Percentiles rank a stretch among this genome's conserved stretches.
Conservation (phyloP, 1,284 basidiomycete species). For the Dichomitus squalens region DNA sequence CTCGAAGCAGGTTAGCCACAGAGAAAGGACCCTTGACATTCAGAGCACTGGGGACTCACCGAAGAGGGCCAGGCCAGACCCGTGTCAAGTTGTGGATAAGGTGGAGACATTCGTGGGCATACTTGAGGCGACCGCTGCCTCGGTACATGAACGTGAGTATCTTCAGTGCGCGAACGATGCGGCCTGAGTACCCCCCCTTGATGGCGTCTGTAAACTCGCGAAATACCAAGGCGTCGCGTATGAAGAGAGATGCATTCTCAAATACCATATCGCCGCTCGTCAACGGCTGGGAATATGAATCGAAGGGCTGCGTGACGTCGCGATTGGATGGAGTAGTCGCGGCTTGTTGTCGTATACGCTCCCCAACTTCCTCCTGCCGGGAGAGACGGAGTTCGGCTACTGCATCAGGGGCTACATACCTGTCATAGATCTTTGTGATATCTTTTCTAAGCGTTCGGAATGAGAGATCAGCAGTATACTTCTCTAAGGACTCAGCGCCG, state of each 20-base stretch:
- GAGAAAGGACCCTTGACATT: no score
- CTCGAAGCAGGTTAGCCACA: no score
- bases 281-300: background rate
- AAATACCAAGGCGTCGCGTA: conserved; percentile 37
- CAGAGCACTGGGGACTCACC: no score
- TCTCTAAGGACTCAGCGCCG: background rate
- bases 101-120: conserved; percentile 42
- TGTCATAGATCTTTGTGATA: background rate
- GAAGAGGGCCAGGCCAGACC: conserved; percentile 36
- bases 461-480: background rate
- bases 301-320: background rate
- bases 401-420: background rate
- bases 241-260: conserved; percentile 38
- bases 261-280: conserved; percentile 33
- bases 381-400: background rate
- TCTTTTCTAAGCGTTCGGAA: background rate
- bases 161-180: conserved; percentile 37
- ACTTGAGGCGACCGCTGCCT: conserved; percentile 35
- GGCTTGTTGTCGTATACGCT: background rate
- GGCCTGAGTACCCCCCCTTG: conserved; percentile 38
- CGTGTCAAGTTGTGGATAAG: conserved; percentile 40
- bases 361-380: background rate
- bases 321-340: background rate
- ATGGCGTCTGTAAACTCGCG: conserved; percentile 39
- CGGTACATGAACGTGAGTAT: conserved; percentile 35